Conservation (phyloP, 306 rosid species). For the Boehmeria nivea region DNA sequence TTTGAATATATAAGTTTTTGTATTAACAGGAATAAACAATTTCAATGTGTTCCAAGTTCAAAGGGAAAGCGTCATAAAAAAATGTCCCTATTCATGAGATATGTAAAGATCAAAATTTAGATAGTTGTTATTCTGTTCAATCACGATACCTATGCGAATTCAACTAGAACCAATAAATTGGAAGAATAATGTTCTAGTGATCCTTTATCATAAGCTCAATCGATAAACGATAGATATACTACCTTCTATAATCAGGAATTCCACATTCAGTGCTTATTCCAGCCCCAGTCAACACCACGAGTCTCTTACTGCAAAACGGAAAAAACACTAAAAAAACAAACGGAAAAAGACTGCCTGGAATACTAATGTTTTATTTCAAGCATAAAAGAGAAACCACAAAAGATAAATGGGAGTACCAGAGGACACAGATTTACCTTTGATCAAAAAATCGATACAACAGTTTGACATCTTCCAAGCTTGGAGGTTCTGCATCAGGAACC, state of each 20-base stretch:
- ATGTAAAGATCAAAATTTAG: too few species aligned
- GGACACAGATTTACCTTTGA: conserved; percentile 38
- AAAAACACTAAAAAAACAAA: not conserved
- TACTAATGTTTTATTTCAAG: not conserved
- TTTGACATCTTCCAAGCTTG: conserved; percentile 56
- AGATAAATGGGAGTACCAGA: not conserved
- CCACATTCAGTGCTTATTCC: conserved; percentile 97
- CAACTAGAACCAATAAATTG: not conserved
- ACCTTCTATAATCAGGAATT: conserved; percentile 97
- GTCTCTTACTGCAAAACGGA: conserved; percentile 56
- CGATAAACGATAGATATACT: not conserved
- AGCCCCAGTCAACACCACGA: conserved; percentile 78
- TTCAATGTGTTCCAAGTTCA: too few species aligned
- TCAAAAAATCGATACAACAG: conserved; percentile 64
- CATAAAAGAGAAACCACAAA: not conserved
- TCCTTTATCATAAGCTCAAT: not conserved
- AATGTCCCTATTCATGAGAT: too few species aligned
- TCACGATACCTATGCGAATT: too few species aligned
- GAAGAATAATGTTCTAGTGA: not conserved
- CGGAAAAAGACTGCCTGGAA: conserved; percentile 16
- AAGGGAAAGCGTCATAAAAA: too few species aligned
- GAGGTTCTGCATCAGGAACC: conserved; percentile 84
- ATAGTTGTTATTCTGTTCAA: too few species aligned
- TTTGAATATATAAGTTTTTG: too few species aligned
- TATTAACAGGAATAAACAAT: too few species aligned